A percentile compares a stretch with the other conserved stretches of the same genome.
phyloP scores from a whole-genome alignment of 225 moss, liverwort and hornwort genomes.

The Neckera pumila region DNA sequence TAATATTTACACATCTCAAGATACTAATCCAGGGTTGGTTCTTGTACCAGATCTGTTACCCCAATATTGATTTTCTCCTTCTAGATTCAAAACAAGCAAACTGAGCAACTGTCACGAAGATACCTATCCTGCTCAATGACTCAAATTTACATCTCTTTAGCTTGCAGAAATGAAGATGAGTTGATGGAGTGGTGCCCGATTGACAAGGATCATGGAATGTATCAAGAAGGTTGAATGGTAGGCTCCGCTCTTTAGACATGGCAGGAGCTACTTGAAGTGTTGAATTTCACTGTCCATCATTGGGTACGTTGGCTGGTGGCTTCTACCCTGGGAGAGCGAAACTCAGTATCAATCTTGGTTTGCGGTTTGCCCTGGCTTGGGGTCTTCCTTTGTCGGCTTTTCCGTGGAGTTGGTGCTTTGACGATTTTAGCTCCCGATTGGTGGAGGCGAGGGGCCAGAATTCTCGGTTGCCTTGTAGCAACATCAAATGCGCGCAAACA shows the following conservation, averaged over 20 bases:
- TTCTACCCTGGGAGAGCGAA: neutral
- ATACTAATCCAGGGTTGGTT: neutral
- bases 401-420: constrained; percentile 9
- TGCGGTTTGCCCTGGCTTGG: neutral
- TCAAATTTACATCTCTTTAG: neutral
- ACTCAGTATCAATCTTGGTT: neutral
- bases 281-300: neutral
- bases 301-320: neutral
- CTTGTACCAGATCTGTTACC: neutral
- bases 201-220: neutral
- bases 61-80: neutral
- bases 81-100: neutral
- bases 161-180: neutral
- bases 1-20: neutral
- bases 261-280: neutral
- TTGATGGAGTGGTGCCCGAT: neutral
- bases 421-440: constrained; percentile 41
- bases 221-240: neutral
- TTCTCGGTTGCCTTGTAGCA: constrained; percentile 26
- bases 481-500: constrained; percentile 42
- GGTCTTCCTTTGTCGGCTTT: neutral
- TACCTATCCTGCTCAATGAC: neutral
- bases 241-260: neutral
- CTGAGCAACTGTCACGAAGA: neutral
- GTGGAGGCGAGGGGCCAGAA: constrained; percentile 35